These are phyloP conservation scores for Pseudotulostoma volvatum DNA, from an alignment of 495 filamentous ascomycete species.

Conservation along the genomic window DNA sequence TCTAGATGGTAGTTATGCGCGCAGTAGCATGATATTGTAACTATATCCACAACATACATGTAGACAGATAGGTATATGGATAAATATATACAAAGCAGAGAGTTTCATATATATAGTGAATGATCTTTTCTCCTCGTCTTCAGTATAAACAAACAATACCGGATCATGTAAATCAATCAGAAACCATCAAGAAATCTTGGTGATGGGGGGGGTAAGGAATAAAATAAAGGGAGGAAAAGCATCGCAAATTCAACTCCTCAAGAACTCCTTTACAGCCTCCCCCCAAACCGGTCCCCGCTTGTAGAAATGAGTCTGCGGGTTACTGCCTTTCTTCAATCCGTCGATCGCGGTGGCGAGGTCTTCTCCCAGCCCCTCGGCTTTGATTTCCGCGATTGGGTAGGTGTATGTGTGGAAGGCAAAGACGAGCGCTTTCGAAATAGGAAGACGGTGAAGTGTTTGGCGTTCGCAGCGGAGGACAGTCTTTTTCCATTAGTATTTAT, in stretches of 20 bases:
- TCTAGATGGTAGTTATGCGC: too few relatives aligned
- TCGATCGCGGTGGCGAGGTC: conserved; percentile 56
- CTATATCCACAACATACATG: too few relatives aligned
- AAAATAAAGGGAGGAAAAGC: too few relatives aligned
- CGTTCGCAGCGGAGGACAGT: conserved; percentile 52
- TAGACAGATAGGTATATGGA: too few relatives aligned
- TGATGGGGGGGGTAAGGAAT: too few relatives aligned
- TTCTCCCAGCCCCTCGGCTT: conserved; percentile 47
- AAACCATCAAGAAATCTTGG: too few relatives aligned
- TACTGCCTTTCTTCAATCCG: conserved; percentile 51
- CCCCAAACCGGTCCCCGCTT: conserved; percentile 56
- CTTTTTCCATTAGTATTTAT: conserved; percentile 11
- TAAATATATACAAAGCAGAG: too few relatives aligned
- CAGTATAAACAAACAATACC: too few relatives aligned
- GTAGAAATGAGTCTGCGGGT: conserved; percentile 49
- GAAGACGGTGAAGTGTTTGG: conserved; percentile 61
- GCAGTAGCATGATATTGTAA: too few relatives aligned
- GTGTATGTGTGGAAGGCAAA: conserved; percentile 73
- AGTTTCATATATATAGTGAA: too few relatives aligned
- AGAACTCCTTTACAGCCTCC: conserved; percentile 39
- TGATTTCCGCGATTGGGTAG: conserved; percentile 50
- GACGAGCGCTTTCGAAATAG: conserved; percentile 45
- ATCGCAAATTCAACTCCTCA: conserved; percentile 30
- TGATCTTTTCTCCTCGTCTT: too few relatives aligned
- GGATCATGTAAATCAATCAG: too few relatives aligned